Evolutionary conservation across 116 monocot genomes (phyloP).

Genomic region (Cymodocea nodosa): DNA sequence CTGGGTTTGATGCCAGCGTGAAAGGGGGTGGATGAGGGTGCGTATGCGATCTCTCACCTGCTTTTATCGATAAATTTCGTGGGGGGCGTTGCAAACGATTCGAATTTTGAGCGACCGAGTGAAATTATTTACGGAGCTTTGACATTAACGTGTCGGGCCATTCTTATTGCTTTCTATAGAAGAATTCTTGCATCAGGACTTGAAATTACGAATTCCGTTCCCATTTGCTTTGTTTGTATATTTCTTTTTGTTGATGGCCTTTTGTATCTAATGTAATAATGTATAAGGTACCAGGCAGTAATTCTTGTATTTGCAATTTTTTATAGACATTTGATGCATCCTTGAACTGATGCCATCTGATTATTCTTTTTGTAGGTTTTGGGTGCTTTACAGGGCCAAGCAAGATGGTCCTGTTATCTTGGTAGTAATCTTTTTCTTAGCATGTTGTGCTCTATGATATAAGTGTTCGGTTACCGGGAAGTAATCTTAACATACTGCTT

Average conservation of each 20-base stretch:
- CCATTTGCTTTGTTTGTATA: too few species aligned
- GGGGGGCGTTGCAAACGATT: too few species aligned
- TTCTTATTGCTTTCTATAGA: too few species aligned
- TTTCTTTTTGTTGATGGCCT: too few species aligned
- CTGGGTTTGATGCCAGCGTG: background rate
- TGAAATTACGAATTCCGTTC: too few species aligned
- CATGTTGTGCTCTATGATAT: background rate
- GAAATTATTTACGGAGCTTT: too few species aligned
- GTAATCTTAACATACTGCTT: background rate
- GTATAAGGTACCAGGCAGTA: background rate
- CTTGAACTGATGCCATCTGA: background rate
- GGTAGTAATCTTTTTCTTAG: conserved; percentile 20
- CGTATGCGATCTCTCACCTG: too few species aligned
- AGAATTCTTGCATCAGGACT: too few species aligned
- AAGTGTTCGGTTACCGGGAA: background rate
- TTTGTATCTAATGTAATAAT: background rate
- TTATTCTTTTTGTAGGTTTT: conserved; percentile 39
- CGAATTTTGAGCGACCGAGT: too few species aligned
- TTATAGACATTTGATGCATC: background rate
- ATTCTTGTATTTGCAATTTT: background rate
- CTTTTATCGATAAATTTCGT: too few species aligned
- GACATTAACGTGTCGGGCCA: too few species aligned
- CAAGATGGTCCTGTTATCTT: conserved; percentile 71
- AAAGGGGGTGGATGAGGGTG: too few species aligned
- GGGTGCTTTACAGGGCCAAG: conserved; percentile 71